phyloP scores from a whole-genome alignment of 1,284 basidiomycete species.

The Wolfiporia cocos region DNA sequence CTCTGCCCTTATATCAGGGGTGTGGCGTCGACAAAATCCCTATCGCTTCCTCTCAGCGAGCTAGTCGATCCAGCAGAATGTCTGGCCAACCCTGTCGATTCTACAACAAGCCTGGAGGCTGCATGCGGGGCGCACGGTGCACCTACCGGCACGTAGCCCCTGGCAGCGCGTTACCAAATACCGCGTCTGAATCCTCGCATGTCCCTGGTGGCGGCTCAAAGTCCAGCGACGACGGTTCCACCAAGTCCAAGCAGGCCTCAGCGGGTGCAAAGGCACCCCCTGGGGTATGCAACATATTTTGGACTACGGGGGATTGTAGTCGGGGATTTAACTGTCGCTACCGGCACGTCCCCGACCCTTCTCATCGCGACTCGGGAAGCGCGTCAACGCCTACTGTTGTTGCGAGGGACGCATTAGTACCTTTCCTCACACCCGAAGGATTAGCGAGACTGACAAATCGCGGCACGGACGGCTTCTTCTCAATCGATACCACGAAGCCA shows the following conservation, averaged over 20 bases:
- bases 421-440: constrained; percentile 39
- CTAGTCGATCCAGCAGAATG: too few species aligned
- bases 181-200: neutral
- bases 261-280: constrained; percentile 19
- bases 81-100: constrained; percentile 1
- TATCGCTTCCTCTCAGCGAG: too few species aligned
- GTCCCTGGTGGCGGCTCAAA: neutral
- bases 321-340: constrained; percentile 42
- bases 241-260: neutral
- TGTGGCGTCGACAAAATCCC: too few species aligned
- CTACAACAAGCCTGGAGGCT: constrained; percentile 1
- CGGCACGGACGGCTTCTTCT: constrained; percentile 10
- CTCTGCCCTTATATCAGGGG: too few species aligned
- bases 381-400: neutral
- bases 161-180: neutral
- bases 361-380: constrained; percentile 2
- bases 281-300: constrained; percentile 43
- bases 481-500: constrained; percentile 25
- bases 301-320: constrained; percentile 42
- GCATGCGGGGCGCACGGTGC: neutral
- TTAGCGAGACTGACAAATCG: constrained; percentile 33
- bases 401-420: constrained; percentile 17
- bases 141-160: neutral
- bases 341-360: constrained; percentile 26
- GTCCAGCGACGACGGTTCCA: neutral